These are phyloP conservation scores for Dacryopinax spathularia DNA, from an alignment of 768 basidiomycete species.

Conservation along the genomic window DNA sequence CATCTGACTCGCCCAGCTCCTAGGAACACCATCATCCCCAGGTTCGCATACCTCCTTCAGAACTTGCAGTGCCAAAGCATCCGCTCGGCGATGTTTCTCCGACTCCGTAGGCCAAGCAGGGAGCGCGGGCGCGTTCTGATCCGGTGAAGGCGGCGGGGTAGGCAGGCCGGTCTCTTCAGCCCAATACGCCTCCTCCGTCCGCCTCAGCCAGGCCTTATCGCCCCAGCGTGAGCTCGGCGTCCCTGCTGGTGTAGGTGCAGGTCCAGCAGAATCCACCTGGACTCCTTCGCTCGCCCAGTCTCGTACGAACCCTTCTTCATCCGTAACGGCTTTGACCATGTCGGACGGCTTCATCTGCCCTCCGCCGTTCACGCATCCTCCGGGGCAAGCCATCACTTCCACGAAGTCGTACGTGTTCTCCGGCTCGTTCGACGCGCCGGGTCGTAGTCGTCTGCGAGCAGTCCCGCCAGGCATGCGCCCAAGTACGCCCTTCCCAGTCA, in stretches of 20 bases:
- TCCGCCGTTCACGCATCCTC: constrained; percentile 94
- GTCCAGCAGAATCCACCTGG: constrained; percentile 17
- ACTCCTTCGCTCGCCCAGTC: constrained; percentile 49
- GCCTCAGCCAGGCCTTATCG: constrained; percentile 65
- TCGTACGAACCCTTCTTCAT: constrained; percentile 54
- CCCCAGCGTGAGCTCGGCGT: constrained; percentile 48
- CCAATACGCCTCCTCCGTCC: constrained; percentile 80
- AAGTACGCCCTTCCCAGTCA: constrained; percentile 56
- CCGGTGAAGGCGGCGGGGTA: constrained; percentile 35
- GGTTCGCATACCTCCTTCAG: constrained; percentile 31
- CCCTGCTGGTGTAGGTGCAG: neutral
- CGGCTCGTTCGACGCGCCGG: constrained; percentile 6
- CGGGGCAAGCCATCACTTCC: constrained; percentile 98
- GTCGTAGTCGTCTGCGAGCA: constrained; percentile 19
- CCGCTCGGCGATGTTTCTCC: constrained; percentile 18
- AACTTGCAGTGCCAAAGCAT: constrained; percentile 28
- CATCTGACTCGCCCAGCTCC: constrained; percentile 27
- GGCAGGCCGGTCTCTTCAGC: constrained; percentile 24
- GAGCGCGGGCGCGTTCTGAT: neutral
- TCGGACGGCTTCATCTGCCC: constrained; percentile 46
- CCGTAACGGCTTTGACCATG: constrained; percentile 18
- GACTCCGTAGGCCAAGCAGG: neutral
- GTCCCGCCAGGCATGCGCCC: constrained; percentile 28
- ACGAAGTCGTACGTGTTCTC: constrained; percentile 59
- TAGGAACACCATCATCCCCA: constrained; percentile 6